phyloP scores from a whole-genome alignment of 805 yeast genomes.

The Kregervanrija delftensis region DNA sequence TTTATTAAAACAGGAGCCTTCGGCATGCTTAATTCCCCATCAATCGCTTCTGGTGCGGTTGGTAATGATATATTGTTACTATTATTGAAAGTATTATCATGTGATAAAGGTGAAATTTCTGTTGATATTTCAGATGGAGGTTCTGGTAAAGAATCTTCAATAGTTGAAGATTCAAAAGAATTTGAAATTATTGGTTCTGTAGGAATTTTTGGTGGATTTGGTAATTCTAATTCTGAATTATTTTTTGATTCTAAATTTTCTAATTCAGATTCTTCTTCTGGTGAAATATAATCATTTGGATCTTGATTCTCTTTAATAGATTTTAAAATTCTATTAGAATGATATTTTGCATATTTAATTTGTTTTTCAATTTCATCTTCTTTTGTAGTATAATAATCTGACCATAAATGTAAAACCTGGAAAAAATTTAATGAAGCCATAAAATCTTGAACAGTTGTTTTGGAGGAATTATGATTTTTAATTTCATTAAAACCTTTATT shows the following conservation, averaged over 20 bases:
- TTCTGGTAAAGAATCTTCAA: slow-evolving; percentile 8
- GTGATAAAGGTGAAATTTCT: background rate
- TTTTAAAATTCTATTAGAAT: slow-evolving; percentile 50
- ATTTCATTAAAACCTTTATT: slow-evolving; percentile 44
- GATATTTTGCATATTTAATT: slow-evolving; percentile 56
- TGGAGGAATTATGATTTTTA: slow-evolving; percentile 34
- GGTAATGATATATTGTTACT: slow-evolving; percentile 6
- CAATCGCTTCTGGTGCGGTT: slow-evolving; percentile 15
- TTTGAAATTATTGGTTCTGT: background rate
- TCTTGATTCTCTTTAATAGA: slow-evolving; percentile 43
- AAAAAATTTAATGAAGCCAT: slow-evolving; percentile 50
- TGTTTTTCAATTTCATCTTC: slow-evolving; percentile 27
- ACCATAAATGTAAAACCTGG: slow-evolving; percentile 42
- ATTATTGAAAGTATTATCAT: background rate
- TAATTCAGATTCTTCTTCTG: slow-evolving; percentile 27
- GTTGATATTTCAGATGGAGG: slow-evolving; percentile 7
- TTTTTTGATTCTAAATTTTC: background rate
- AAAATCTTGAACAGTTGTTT: slow-evolving; percentile 43
- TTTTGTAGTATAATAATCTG: slow-evolving; percentile 13
- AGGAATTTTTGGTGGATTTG: slow-evolving; percentile 10
- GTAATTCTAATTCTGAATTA: slow-evolving; percentile 2
- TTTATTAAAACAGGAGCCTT: slow-evolving; percentile 25
- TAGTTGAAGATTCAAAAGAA: background rate
- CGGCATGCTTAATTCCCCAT: slow-evolving; percentile 22
- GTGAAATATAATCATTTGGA: slow-evolving; percentile 48